A percentile compares a stretch with the other conserved stretches of the same genome.
These are phyloP conservation scores for Thuidium tamariscinum DNA, from an alignment of 225 moss, liverwort and hornwort genomes.

Conservation along the genomic window DNA sequence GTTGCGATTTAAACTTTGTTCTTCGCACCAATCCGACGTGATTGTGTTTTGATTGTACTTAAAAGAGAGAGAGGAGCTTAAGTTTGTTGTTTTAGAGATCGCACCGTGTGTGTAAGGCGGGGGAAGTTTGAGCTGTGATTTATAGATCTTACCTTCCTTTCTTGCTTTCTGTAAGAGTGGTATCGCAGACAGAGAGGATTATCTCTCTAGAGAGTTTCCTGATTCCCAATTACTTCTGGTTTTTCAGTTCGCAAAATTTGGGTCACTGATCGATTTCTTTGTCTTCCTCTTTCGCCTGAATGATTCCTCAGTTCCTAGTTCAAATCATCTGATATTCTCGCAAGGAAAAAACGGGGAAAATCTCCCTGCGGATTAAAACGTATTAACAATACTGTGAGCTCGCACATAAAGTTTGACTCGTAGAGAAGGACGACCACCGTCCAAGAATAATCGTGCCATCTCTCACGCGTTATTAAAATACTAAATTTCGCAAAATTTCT, in stretches of 20 bases:
- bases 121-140: background rate
- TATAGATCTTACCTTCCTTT: background rate
- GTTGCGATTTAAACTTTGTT: background rate
- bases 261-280: background rate
- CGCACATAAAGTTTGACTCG: background rate
- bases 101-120: background rate
- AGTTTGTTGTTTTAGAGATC: background rate
- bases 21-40: background rate
- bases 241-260: background rate
- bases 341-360: background rate
- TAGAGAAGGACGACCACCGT: background rate
- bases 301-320: background rate
- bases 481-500: background rate
- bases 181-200: background rate
- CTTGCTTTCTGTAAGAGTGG: background rate
- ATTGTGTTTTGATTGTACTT: background rate
- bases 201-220: background rate
- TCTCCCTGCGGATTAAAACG: background rate
- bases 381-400: background rate
- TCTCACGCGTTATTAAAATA: background rate
- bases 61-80: background rate
- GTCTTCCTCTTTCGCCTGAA: background rate
- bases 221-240: background rate
- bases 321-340: background rate
- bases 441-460: background rate